These are phyloP conservation scores for Davidsoniella virescens DNA, from an alignment of 2,329 filamentous ascomycete genomes.

Conservation along the genomic window DNA sequence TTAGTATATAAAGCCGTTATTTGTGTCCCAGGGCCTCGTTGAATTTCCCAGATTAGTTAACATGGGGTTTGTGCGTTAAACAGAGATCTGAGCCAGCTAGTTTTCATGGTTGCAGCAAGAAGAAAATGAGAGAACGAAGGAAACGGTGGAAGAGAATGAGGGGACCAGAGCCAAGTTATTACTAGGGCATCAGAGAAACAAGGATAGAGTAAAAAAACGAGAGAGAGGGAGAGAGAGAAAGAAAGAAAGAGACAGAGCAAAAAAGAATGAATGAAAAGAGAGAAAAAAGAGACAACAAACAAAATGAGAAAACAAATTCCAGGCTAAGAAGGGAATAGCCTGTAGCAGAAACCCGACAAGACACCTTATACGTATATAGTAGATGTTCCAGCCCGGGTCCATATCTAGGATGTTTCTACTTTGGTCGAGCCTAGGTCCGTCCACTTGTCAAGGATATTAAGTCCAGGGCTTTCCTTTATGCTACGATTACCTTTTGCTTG, in stretches of 20 bases:
- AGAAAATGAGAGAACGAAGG: neutral
- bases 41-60: too few species aligned
- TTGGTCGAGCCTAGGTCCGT: constrained; percentile 3
- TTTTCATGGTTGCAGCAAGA: neutral
- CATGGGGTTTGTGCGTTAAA: too few species aligned
- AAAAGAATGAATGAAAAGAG: neutral
- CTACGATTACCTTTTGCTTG: neutral
- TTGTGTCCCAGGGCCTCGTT: too few species aligned
- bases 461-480: neutral
- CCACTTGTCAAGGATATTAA: neutral
- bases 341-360: neutral
- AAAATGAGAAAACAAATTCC: neutral
- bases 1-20: too few species aligned
- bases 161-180: neutral
- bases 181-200: neutral
- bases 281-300: neutral
- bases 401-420: constrained; percentile 1
- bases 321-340: neutral
- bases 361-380: too few species aligned
- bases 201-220: neutral
- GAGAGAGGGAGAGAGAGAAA: neutral
- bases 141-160: neutral
- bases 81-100: neutral
- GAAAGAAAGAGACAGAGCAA: neutral
- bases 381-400: constrained; percentile 7